Conservation (phyloP, 441 rosid genomes). For the Syzygium malaccense region DNA sequence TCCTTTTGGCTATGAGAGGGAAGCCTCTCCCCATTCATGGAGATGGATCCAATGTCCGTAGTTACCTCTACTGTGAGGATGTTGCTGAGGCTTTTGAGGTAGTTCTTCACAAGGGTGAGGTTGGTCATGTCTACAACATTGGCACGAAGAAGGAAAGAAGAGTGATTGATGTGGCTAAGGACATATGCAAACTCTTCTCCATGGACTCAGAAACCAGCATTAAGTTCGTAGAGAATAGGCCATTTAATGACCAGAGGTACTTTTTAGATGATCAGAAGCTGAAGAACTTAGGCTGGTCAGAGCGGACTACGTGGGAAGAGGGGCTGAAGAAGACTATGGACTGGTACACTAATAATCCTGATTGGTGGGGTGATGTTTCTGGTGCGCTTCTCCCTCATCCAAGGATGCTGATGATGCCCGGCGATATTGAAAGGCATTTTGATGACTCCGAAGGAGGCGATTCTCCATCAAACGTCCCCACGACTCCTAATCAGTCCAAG, state of each 20-base stretch:
- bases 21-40: conserved; percentile 49
- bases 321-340: conserved; percentile 79
- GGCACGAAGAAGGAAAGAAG: conserved; percentile 91
- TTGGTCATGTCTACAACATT: conserved; percentile 82
- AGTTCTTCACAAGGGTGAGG: conserved; percentile 88
- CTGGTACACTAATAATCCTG: conserved; percentile 82
- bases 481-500: conserved; percentile 44
- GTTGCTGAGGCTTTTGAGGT: conserved; percentile 95
- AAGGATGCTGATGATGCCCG: conserved; percentile 95
- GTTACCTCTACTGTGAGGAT: conserved; percentile 91
- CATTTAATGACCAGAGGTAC: conserved; percentile 93
- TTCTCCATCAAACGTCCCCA: conserved; percentile 20
- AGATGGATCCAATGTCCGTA: conserved; percentile 83
- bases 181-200: conserved; percentile 65
- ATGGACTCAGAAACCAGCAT: conserved; percentile 61
- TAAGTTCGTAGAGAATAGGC: conserved; percentile 78
- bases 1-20: conserved; percentile 27
- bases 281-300: conserved; percentile 78
- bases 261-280: conserved; percentile 87
- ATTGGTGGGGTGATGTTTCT: conserved; percentile 96
- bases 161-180: conserved; percentile 84
- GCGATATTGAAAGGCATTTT: conserved; percentile 51
- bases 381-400: conserved; percentile 94
- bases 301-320: conserved; percentile 77
- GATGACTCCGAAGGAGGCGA: conserved; percentile 65